phyloP scores from a whole-genome alignment of 768 basidiomycete genomes.

The Paxillus ammoniavirescens region DNA sequence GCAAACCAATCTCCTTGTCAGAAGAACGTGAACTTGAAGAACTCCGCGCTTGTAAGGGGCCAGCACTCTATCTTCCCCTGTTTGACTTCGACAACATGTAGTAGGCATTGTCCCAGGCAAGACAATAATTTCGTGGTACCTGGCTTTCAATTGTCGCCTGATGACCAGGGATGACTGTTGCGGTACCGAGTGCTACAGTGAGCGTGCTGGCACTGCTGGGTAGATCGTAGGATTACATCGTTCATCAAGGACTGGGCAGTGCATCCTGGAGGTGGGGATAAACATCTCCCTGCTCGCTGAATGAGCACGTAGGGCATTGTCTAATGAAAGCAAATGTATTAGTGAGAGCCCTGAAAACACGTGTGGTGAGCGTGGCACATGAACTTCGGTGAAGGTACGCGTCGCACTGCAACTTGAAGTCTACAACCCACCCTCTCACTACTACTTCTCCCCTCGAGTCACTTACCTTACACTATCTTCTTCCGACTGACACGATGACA shows the following conservation, averaged over 20 bases:
- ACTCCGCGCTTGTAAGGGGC: slow-evolving; percentile 80
- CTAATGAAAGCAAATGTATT: slow-evolving; percentile 32
- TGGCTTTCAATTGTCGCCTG: slow-evolving; percentile 58
- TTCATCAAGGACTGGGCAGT: slow-evolving; percentile 49
- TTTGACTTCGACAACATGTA: slow-evolving; percentile 49
- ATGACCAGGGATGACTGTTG: slow-evolving; percentile 65
- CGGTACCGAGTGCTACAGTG: slow-evolving; percentile 50
- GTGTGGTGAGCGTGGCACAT: too few relatives aligned
- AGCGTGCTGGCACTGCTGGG: slow-evolving; percentile 38
- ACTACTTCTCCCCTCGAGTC: too few relatives aligned
- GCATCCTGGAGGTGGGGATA: slow-evolving; percentile 74
- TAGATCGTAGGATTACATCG: slow-evolving; percentile 50
- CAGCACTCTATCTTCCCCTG: slow-evolving; percentile 67
- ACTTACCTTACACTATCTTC: too few relatives aligned
- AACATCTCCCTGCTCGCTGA: slow-evolving; percentile 66
- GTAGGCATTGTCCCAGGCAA: slow-evolving; percentile 92
- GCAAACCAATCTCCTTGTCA: slow-evolving; percentile 40
- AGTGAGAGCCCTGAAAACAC: not conserved
- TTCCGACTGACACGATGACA: too few relatives aligned
- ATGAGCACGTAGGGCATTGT: slow-evolving; percentile 92
- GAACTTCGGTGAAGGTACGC: too few relatives aligned
- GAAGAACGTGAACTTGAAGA: slow-evolving; percentile 53
- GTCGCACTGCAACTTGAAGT: too few relatives aligned
- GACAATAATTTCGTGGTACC: slow-evolving; percentile 24
- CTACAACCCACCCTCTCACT: too few relatives aligned